Percentiles rank a stretch among this genome's conserved stretches.
Conservation (phyloP, 2,329 filamentous ascomycete species). For the Curvularia spicifera region DNA sequence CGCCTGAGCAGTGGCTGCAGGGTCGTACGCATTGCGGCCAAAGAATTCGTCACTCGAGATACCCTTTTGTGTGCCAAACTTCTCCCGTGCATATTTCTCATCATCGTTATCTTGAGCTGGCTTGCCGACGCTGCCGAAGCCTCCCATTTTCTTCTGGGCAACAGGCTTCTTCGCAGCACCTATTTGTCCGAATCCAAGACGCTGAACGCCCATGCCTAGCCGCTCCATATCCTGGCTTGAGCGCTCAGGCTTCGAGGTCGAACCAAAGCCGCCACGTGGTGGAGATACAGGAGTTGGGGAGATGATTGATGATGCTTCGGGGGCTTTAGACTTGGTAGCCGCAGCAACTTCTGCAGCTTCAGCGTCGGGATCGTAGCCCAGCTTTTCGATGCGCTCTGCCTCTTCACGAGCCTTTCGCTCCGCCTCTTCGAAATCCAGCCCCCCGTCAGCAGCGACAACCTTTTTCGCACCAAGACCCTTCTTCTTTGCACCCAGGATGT, state of each 20-base stretch:
- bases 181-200: constrained; percentile 88
- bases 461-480: constrained; percentile 70
- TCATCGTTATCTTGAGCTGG: constrained; percentile 74
- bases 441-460: constrained; percentile 68
- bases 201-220: constrained; percentile 84
- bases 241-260: constrained; percentile 60
- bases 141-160: constrained; percentile 76
- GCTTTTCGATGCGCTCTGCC: constrained; percentile 90
- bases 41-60: constrained; percentile 99
- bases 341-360: constrained; percentile 60
- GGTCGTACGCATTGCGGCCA: constrained; percentile 85
- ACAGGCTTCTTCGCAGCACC: constrained; percentile 64
- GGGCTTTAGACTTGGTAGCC: constrained; percentile 49
- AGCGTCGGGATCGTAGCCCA: constrained; percentile 93
- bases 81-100: constrained; percentile 81
- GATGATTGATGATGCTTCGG: constrained; percentile 64
- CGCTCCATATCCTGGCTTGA: constrained; percentile 81
- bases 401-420: constrained; percentile 98
- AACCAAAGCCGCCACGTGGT: constrained; percentile 65
- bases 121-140: constrained; percentile 87
- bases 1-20: constrained; percentile 79
- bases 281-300: constrained; percentile 79
- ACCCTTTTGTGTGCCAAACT: constrained; percentile 91
- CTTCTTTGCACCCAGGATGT: constrained; percentile 81
- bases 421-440: constrained; percentile 91